Percentiles rank a stretch among this genome's conserved stretches.
phyloP scores from a whole-genome alignment of 768 basidiomycete species.

The Hygrophoropsis aurantiaca region DNA sequence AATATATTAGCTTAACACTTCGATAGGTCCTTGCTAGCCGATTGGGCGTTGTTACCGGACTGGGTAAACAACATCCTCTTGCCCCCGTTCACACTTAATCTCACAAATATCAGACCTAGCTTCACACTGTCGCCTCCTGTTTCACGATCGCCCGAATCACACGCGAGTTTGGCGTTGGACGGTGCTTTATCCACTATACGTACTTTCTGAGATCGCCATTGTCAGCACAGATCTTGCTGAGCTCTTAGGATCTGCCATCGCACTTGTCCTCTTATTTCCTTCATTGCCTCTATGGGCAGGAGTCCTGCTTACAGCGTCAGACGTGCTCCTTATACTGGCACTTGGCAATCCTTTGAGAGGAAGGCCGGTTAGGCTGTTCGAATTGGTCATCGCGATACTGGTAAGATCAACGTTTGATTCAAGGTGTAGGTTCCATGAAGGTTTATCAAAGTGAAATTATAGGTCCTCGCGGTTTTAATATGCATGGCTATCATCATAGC shows the following conservation, averaged over 20 bases:
- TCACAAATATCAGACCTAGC: conserved; percentile 47
- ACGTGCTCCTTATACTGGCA: conserved; percentile 70
- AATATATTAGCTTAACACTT: conserved; percentile 4
- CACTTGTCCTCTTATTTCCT: conserved; percentile 73
- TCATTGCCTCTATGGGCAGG: conserved; percentile 66
- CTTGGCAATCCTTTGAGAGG: conserved; percentile 70
- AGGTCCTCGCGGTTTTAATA: conserved; percentile 72
- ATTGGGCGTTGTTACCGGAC: conserved; percentile 80
- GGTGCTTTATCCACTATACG: conserved; percentile 64
- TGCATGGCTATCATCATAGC: conserved; percentile 80
- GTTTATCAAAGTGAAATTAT: conserved; percentile 5
- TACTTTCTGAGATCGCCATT: conserved; percentile 67
- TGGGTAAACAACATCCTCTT: conserved; percentile 45
- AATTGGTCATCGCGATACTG: conserved; percentile 59
- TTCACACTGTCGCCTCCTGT: conserved; percentile 60
- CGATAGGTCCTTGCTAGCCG: conserved; percentile 70
- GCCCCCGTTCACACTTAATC: conserved; percentile 9
- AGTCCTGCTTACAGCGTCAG: conserved; percentile 65
- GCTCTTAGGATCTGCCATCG: conserved; percentile 79
- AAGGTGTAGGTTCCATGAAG: conserved; percentile 1
- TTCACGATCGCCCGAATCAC: conserved; percentile 65
- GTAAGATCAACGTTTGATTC: conserved; percentile 35
- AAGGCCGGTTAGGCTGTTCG: conserved; percentile 67
- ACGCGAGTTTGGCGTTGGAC: conserved; percentile 56
- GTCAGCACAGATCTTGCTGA: conserved; percentile 81